These are phyloP conservation scores for Cucumis hystrix DNA, from an alignment of 306 rosid species.

Conservation along the genomic window DNA sequence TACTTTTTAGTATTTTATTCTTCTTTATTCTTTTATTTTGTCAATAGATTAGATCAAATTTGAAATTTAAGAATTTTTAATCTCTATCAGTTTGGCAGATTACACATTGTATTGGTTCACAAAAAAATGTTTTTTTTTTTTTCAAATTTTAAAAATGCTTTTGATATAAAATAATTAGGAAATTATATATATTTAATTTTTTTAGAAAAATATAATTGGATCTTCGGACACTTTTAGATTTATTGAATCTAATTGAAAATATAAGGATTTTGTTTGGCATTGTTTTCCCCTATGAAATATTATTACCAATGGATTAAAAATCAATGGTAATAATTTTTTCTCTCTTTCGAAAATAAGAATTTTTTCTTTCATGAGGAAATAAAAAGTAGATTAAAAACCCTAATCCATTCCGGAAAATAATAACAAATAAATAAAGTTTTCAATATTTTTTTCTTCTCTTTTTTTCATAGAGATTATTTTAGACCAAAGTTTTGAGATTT, in stretches of 20 bases:
- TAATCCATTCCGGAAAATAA: too few relatives aligned
- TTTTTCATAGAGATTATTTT: too few relatives aligned
- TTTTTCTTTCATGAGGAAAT: too few relatives aligned
- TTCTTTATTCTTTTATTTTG: too few relatives aligned
- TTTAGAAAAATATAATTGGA: not conserved
- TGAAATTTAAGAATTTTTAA: not conserved
- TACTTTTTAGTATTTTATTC: not conserved
- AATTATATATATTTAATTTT: slow-evolving; percentile 4
- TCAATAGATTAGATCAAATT: not conserved
- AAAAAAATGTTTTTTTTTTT: not conserved
- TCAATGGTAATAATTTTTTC: too few relatives aligned
- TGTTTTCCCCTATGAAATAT: not conserved
- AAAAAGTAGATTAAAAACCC: too few relatives aligned
- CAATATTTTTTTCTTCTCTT: too few relatives aligned
- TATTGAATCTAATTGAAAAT: not conserved
- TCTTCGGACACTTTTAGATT: not conserved
- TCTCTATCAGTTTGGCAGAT: not conserved
- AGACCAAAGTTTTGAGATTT: too few relatives aligned
- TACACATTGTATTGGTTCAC: not conserved
- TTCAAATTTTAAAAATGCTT: not conserved
- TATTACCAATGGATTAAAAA: not conserved
- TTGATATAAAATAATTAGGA: not conserved
- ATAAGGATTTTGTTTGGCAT: not conserved
- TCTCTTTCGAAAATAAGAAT: too few relatives aligned
- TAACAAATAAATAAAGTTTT: too few relatives aligned